Conservation (phyloP, 768 basidiomycete species). For the Tricholoma flavovirens region DNA sequence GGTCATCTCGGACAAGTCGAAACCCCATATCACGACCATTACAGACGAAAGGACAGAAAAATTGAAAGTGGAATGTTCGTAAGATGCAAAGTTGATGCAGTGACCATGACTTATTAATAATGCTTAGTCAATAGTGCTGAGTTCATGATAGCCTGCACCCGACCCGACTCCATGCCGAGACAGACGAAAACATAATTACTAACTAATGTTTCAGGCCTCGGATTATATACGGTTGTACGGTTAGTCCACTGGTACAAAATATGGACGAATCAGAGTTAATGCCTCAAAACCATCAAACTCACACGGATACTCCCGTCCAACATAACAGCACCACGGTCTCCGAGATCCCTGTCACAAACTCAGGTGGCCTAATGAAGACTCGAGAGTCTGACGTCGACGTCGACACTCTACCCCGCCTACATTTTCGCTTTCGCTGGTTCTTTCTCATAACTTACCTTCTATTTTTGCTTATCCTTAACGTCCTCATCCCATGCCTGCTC, state of each 20-base stretch:
- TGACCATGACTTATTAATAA: too few species aligned
- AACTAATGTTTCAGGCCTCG: too few species aligned
- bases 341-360: too few species aligned
- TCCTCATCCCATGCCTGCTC: slow-evolving; percentile 22
- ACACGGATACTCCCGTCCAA: not conserved
- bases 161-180: too few species aligned
- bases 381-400: not conserved
- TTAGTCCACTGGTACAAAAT: too few species aligned
- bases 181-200: too few species aligned
- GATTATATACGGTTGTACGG: too few species aligned
- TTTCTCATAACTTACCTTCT: slow-evolving; percentile 12
- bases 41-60: not conserved
- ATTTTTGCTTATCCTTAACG: slow-evolving; percentile 24
- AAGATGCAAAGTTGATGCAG: too few species aligned
- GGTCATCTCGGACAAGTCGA: slow-evolving; percentile 29
- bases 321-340: not conserved
- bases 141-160: too few species aligned
- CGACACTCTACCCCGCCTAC: not conserved
- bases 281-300: too few species aligned
- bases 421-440: not conserved
- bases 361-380: not conserved
- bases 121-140: too few species aligned
- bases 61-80: not conserved
- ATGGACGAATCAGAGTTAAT: too few species aligned
- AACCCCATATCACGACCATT: slow-evolving; percentile 28